phyloP scores from a whole-genome alignment of 2,329 filamentous ascomycete genomes.

The Hymenoscyphus albidus region DNA sequence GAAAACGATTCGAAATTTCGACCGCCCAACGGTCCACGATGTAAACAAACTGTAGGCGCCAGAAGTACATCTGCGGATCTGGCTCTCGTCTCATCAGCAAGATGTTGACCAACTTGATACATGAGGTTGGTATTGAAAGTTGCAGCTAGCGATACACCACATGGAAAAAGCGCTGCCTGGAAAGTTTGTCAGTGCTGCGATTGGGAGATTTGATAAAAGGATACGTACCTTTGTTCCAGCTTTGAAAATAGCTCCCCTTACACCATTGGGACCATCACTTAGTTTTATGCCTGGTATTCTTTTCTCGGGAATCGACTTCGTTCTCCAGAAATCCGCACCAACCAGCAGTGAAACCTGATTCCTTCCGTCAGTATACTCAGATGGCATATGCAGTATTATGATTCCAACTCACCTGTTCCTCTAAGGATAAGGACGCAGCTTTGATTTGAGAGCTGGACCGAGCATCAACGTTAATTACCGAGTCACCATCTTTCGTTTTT shows the following conservation, averaged over 20 bases:
- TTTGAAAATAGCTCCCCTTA: slow-evolving; percentile 64
- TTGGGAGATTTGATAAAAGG: not conserved
- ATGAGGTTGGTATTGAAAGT: slow-evolving; percentile 74
- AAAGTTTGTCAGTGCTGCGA: slow-evolving; percentile 5
- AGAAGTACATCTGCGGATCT: slow-evolving; percentile 71
- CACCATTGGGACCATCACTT: slow-evolving; percentile 67
- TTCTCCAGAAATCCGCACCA: slow-evolving; percentile 68
- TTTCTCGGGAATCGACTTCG: slow-evolving; percentile 58
- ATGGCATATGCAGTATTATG: not conserved
- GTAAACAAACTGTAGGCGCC: slow-evolving; percentile 76
- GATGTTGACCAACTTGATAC: slow-evolving; percentile 63
- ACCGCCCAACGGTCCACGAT: slow-evolving; percentile 77
- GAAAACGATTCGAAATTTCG: slow-evolving; percentile 85
- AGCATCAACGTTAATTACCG: slow-evolving; percentile 18
- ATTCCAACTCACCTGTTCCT: slow-evolving; percentile 32
- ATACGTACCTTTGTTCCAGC: slow-evolving; percentile 56
- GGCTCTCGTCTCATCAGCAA: slow-evolving; percentile 68
- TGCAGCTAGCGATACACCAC: slow-evolving; percentile 72
- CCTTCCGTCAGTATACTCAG: slow-evolving; percentile 14
- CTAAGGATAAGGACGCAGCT: slow-evolving; percentile 31
- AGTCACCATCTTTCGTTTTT: slow-evolving; percentile 18
- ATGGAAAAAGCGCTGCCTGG: slow-evolving; percentile 73
- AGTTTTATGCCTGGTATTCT: slow-evolving; percentile 62
- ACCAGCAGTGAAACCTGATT: slow-evolving; percentile 54
- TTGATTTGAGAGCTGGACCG: slow-evolving; percentile 25